Conservation (phyloP, 2,329 filamentous ascomycete species). For the Penicillium expansum region DNA sequence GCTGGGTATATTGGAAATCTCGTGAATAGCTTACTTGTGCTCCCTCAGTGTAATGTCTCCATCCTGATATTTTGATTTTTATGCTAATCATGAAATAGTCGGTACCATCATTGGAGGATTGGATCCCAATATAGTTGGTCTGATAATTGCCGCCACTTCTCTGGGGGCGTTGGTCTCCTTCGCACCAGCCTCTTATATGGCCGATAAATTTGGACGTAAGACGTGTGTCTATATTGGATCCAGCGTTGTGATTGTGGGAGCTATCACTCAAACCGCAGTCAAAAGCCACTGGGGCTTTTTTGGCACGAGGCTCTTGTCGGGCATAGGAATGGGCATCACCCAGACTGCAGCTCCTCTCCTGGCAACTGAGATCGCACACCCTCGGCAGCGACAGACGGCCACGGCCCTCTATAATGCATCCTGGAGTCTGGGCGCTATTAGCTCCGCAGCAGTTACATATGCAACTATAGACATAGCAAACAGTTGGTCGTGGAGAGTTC, state of each 20-base stretch:
- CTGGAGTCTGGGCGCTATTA: constrained; percentile 19
- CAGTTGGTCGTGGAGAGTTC: constrained; percentile 54
- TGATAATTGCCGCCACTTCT: constrained; percentile 20
- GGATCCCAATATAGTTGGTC: constrained; percentile 15
- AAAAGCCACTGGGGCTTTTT: constrained; percentile 24
- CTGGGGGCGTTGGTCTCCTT: constrained; percentile 19
- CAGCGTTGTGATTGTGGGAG: constrained; percentile 23
- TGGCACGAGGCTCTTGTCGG: constrained; percentile 30
- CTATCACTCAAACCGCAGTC: constrained; percentile 18
- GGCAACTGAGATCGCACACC: constrained; percentile 30
- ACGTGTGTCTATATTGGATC: constrained; percentile 46
- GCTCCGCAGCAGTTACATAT: constrained; percentile 12
- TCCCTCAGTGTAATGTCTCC: constrained; percentile 14
- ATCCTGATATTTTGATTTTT: not conserved
- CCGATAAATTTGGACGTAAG: constrained; percentile 47
- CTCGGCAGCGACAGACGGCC: constrained; percentile 27
- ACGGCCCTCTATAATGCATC: constrained; percentile 29
- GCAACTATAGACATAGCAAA: constrained; percentile 11
- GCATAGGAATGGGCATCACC: constrained; percentile 37
- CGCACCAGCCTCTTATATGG: constrained; percentile 20
- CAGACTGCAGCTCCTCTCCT: constrained; percentile 27
- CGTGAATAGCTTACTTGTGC: constrained; percentile 22
- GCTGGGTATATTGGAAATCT: constrained; percentile 25
- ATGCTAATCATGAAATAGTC: constrained; percentile 8
- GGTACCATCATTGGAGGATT: constrained; percentile 11